Percentiles rank a stretch among this genome's conserved stretches.
These are phyloP conservation scores for Microthlaspi erraticum DNA, from an alignment of 345 rosid genomes.

Conservation along the genomic window DNA sequence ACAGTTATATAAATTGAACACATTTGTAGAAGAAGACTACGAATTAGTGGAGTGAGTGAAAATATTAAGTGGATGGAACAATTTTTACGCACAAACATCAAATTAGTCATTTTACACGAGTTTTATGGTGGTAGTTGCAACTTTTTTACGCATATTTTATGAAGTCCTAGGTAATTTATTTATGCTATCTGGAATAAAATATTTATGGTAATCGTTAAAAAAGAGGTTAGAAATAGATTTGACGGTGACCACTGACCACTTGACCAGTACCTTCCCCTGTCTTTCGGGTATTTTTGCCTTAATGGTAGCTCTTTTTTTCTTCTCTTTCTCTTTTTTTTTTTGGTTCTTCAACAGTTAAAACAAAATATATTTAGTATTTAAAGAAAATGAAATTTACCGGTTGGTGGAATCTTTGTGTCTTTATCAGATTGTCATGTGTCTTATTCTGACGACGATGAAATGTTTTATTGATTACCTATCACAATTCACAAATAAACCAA, in stretches of 20 bases:
- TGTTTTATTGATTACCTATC: background rate
- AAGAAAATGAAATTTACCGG: background rate
- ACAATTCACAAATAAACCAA: conserved; percentile 17
- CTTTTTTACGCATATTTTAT: background rate
- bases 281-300: too few species aligned
- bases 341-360: too few species aligned
- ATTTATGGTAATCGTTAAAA: too few species aligned
- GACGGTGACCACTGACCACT: too few species aligned
- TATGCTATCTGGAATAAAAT: too few species aligned
- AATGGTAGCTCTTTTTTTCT: background rate
- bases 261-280: too few species aligned
- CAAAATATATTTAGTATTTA: background rate
- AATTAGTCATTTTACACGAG: background rate
- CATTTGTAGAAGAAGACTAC: conserved; percentile 13
- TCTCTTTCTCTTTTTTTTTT: background rate
- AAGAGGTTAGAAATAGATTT: too few species aligned
- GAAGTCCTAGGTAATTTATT: too few species aligned
- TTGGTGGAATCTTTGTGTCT: conserved; percentile 34
- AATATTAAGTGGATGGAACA: background rate
- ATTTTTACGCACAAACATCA: background rate
- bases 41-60: conserved; percentile 12
- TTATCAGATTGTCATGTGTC: conserved; percentile 29
- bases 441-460: conserved; percentile 21
- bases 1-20: conserved; percentile 1
- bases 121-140: background rate